Evolutionary conservation across 352 stramenopile genomes (phyloP).

Genomic region (Pythium biforme): DNA sequence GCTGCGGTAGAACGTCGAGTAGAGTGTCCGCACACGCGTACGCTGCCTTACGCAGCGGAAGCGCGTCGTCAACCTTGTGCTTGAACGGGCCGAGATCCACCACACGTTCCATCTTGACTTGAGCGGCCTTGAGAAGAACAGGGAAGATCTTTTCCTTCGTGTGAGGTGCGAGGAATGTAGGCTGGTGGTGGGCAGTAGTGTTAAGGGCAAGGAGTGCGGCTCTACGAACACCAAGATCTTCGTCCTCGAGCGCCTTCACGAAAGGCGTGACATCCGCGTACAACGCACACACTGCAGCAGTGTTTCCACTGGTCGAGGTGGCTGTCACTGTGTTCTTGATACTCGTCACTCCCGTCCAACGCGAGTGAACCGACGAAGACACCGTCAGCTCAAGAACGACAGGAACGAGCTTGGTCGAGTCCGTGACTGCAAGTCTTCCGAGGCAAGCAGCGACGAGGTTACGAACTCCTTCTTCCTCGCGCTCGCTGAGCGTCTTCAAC

Average conservation of each 20-base stretch:
- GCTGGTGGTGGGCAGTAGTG: slow-evolving; percentile 94
- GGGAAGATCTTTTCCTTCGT: slow-evolving; percentile 90
- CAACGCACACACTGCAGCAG: slow-evolving; percentile 41
- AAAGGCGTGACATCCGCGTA: slow-evolving; percentile 88
- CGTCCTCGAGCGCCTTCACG: slow-evolving; percentile 91
- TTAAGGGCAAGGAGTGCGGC: slow-evolving; percentile 96
- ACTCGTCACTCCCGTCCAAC: slow-evolving; percentile 92
- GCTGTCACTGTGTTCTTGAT: slow-evolving; percentile 88
- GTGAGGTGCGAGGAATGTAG: slow-evolving; percentile 69
- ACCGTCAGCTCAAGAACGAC: slow-evolving; percentile 84
- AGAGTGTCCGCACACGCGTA: slow-evolving; percentile 96
- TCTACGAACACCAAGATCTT: slow-evolving; percentile 94
- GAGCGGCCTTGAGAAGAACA: slow-evolving; percentile 85
- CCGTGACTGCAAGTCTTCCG: slow-evolving; percentile 92
- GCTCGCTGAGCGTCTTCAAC: slow-evolving; percentile 90
- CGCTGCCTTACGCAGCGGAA: slow-evolving; percentile 87
- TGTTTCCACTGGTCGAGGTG: slow-evolving; percentile 28
- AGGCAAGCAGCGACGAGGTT: slow-evolving; percentile 98
- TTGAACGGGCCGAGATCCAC: slow-evolving; percentile 99
- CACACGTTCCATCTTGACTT: slow-evolving; percentile 95
- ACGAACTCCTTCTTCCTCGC: slow-evolving; percentile 94
- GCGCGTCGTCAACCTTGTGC: slow-evolving; percentile 94
- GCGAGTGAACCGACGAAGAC: slow-evolving; percentile 49
- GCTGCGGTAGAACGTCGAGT: slow-evolving; percentile 91
- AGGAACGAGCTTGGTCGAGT: slow-evolving; percentile 87